Evolutionary conservation across 2,329 filamentous ascomycete species (phyloP), one percentile per base, ranked within the genome.

Genomic region (Phaeosphaeriaceae sp.): DNA sequence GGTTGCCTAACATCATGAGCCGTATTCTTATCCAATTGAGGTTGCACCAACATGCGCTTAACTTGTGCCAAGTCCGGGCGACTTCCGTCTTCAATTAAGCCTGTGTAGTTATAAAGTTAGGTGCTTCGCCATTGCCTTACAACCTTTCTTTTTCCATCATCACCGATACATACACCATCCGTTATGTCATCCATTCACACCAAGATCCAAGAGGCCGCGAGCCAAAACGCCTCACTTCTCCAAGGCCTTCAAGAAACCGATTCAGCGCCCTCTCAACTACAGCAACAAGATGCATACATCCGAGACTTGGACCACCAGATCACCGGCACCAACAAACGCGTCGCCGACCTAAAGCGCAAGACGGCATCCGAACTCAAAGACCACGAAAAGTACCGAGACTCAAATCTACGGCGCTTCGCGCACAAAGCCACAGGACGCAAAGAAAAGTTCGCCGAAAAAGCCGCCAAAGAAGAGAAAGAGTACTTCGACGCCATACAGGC

Each of bases 311-410:
- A 68, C 20, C 40, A 48, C 0, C 72, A 76, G 46, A 63, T 72
- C 36, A 42, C 51, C 9, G 57, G 44, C 4, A 71, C 66, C 3
- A 57, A 57, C 9, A 65, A 64, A 19, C 61, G 59, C 13, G 67
- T 68, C 7, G 48, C 61, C 9, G 58, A 59, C 7, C 56, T 72
- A 0, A 66, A 67, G 25, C 51, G 52, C 10, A 67, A 63, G 25
- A 72, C 72, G 1, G 54, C 54, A 1, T 24, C 53, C 1, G 71
- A 75, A 44, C 60, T 72, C 2, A 64, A 70, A 48, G 72, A 75
- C 27, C 71, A 75, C 57, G 72, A 73, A 44, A 75, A 75, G 51
- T 76, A 76, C 54, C 71, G 69, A 17, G 72, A 75, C 53, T 73
- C 71, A 0, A 70, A 61, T 1, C 66, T 75, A 50, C 66, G 69